These are phyloP conservation scores for Lithocarpus polystachyus DNA, from an alignment of 306 rosid genomes.

Conservation along the genomic window DNA sequence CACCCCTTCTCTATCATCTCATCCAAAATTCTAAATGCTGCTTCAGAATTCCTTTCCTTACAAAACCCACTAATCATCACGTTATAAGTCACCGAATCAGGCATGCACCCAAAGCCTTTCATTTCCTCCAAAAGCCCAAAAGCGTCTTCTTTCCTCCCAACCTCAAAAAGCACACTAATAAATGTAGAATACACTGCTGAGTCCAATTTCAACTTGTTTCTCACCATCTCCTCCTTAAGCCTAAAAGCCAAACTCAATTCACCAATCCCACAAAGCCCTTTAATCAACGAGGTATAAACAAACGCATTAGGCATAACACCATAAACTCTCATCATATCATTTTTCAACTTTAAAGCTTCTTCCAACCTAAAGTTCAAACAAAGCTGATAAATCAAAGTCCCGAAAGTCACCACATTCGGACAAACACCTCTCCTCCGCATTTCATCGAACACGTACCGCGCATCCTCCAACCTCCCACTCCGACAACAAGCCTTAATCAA, in stretches of 20 bases:
- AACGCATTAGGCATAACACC: conserved; percentile 40
- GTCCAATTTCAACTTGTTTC: conserved; percentile 37
- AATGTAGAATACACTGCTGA: conserved; percentile 50
- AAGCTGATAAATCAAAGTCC: conserved; percentile 47
- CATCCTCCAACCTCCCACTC: conserved; percentile 29
- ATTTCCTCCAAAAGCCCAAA: conserved; percentile 51
- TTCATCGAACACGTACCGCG: conserved; percentile 51
- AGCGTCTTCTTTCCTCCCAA: conserved; percentile 57
- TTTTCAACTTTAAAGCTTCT: conserved; percentile 56
- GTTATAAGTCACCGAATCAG: conserved; percentile 63
- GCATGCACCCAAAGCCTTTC: conserved; percentile 44
- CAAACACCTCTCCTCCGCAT: conserved; percentile 37
- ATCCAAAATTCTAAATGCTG: conserved; percentile 53
- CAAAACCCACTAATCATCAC: conserved; percentile 66
- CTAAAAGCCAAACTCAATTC: conserved; percentile 43
- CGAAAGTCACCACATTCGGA: conserved; percentile 55
- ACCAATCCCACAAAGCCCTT: conserved; percentile 51
- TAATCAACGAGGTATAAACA: conserved; percentile 50
- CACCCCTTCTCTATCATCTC: conserved; percentile 47
- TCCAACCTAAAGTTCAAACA: conserved; percentile 33
- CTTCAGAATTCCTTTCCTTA: conserved; percentile 48
- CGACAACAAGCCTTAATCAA: conserved; percentile 41
- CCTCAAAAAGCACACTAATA: conserved; percentile 44
- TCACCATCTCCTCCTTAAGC: conserved; percentile 69
- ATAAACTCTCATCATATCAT: conserved; percentile 41